Conservation (phyloP, 805 yeast species). For the Yueomyces sp. region DNA sequence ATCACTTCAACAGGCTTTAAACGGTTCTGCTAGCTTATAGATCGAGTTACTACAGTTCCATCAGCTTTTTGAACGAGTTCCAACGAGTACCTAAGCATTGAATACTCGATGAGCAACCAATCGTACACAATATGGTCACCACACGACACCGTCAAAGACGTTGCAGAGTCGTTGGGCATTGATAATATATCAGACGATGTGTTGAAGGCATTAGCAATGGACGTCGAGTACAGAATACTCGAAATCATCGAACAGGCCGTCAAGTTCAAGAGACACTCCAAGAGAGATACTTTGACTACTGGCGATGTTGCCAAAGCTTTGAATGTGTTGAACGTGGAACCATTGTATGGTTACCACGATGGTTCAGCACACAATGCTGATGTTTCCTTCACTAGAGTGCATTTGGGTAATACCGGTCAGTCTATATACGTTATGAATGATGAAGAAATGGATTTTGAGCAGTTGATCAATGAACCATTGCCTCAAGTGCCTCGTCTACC, state of each 20-base stretch:
- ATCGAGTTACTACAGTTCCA: no score
- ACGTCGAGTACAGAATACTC: constrained; percentile 93
- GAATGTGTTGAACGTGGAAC: constrained; percentile 81
- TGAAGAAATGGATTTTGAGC: constrained; percentile 86
- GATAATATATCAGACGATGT: constrained; percentile 75
- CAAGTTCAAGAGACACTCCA: constrained; percentile 90
- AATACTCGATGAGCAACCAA: constrained; percentile 7
- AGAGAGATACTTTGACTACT: constrained; percentile 68
- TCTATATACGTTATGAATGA: constrained; percentile 88
- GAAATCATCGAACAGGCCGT: constrained; percentile 92
- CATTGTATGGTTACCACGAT: constrained; percentile 73
- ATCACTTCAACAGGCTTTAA: no score
- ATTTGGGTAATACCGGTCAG: constrained; percentile 69
- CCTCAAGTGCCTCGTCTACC: constrained; percentile 92
- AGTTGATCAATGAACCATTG: constrained; percentile 80
- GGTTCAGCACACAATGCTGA: constrained; percentile 29
- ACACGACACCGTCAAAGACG: constrained; percentile 90
- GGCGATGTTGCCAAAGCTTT: constrained; percentile 73
- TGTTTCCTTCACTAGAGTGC: constrained; percentile 79
- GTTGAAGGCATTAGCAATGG: constrained; percentile 93
- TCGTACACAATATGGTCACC: constrained; percentile 97
- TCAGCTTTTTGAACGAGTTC: no score
- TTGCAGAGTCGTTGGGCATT: constrained; percentile 83
- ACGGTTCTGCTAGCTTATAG: no score
- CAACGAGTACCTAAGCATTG: no score